A percentile compares a stretch with the other conserved stretches of the same genome.
Evolutionary conservation across 1,284 basidiomycete genomes (phyloP).

Genomic region (Uromyces viciae-fabae): DNA sequence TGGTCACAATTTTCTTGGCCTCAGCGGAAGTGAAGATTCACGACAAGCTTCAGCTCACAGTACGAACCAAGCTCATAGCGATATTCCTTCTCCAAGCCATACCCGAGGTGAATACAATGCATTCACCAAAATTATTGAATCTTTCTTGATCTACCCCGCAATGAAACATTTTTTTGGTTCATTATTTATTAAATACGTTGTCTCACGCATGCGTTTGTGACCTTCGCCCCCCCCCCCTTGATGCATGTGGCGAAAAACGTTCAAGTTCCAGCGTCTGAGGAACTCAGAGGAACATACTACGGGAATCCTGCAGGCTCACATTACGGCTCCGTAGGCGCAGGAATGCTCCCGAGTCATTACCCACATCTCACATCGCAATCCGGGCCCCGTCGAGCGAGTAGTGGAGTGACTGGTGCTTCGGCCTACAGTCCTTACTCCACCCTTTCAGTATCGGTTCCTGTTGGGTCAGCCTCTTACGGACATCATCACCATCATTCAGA

Average conservation of each 20-base stretch:
- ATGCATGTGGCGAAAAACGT: not conserved
- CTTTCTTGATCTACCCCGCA: not conserved
- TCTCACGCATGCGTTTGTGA: not conserved
- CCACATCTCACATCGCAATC: conserved; percentile 35
- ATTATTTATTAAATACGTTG: too few species aligned
- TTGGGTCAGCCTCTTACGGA: conserved; percentile 6
- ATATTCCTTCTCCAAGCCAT: conserved; percentile 11
- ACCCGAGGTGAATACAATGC: conserved; percentile 15
- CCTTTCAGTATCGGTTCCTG: conserved; percentile 9
- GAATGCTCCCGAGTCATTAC: conserved; percentile 35
- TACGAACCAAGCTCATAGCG: conserved; percentile 1
- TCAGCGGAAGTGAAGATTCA: conserved; percentile 21
- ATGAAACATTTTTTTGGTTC: too few species aligned
- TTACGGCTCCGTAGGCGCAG: conserved; percentile 3
- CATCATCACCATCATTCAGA: conserved; percentile 25
- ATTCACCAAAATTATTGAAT: not conserved
- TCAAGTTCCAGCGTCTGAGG: conserved; percentile 18
- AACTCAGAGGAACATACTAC: conserved; percentile 30
- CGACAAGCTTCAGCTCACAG: not conserved
- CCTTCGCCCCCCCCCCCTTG: not conserved
- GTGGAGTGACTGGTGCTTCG: conserved; percentile 1
- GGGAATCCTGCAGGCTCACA: not conserved
- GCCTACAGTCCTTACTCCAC: conserved; percentile 6
- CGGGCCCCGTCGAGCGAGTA: not conserved
- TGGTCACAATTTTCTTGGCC: not conserved